phyloP scores from a whole-genome alignment of 257 asterid genomes.

The Hygrophila difformis region DNA sequence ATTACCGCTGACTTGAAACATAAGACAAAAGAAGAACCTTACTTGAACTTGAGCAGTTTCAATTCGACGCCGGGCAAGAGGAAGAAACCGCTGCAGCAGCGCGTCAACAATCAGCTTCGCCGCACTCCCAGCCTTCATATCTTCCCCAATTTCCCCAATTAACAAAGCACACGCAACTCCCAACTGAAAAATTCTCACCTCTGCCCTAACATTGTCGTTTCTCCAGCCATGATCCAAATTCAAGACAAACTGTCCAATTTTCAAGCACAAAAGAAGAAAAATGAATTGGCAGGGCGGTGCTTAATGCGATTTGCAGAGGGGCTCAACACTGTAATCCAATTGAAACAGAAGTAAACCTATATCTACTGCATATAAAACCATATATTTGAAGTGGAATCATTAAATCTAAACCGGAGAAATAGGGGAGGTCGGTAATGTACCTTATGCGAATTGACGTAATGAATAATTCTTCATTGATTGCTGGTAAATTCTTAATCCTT shows the following conservation, averaged over 20 bases:
- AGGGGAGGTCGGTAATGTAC: constrained; percentile 17
- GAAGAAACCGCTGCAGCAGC: constrained; percentile 94
- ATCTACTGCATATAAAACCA: constrained; percentile 3
- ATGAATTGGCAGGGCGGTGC: background rate
- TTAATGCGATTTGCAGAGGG: constrained; percentile 9
- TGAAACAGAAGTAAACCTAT: constrained; percentile 6
- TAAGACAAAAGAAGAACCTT: constrained; percentile 1
- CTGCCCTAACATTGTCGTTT: constrained; percentile 21
- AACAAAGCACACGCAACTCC: constrained; percentile 14
- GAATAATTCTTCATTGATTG: constrained; percentile 22
- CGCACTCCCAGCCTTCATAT: constrained; percentile 98
- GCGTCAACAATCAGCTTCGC: constrained; percentile 97
- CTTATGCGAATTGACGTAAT: constrained; percentile 19
- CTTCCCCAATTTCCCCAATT: constrained; percentile 15
- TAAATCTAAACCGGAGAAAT: constrained; percentile 8
- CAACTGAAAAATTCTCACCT: constrained; percentile 30
- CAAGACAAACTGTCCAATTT: constrained; percentile 14
- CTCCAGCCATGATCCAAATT: constrained; percentile 31
- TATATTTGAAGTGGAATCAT: constrained; percentile 1
- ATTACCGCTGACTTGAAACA: too few species aligned
- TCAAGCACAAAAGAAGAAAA: constrained; percentile 3
- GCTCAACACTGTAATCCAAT: constrained; percentile 6
- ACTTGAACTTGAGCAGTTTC: constrained; percentile 99
- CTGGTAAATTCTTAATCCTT: constrained; percentile 19
- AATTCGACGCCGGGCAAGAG: constrained; percentile 94